phyloP scores from a whole-genome alignment of 768 basidiomycete genomes.

The Polyporus arcularius region DNA sequence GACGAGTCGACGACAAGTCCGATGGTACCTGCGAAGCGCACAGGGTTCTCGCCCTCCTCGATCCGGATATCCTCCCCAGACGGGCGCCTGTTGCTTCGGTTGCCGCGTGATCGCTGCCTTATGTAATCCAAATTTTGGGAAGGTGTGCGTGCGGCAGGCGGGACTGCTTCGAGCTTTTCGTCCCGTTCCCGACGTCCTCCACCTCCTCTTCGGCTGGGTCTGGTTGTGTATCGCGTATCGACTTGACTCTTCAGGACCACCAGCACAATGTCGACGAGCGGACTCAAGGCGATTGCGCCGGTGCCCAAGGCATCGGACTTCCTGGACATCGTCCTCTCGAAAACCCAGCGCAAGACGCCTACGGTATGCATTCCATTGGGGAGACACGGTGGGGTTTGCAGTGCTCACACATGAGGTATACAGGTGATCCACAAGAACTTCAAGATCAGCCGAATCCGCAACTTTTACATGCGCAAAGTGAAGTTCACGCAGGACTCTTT shows the following conservation, averaged over 20 bases:
- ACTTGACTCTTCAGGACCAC: not conserved
- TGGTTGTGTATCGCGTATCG: not conserved
- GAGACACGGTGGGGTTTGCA: not conserved
- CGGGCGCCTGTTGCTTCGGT: no score
- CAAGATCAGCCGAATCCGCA: slow-evolving; percentile 98
- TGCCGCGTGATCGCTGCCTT: not conserved
- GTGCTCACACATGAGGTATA: not conserved
- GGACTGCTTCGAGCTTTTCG: not conserved
- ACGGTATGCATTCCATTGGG: slow-evolving; percentile 54
- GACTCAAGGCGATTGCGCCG: slow-evolving; percentile 96
- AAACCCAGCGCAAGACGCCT: slow-evolving; percentile 96
- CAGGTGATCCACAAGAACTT: slow-evolving; percentile 99
- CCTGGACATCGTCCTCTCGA: slow-evolving; percentile 89
- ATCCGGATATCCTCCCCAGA: slow-evolving; percentile 70
- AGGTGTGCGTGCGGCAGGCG: not conserved
- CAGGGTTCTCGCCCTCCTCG: slow-evolving; percentile 93
- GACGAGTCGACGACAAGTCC: slow-evolving; percentile 62
- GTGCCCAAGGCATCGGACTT: slow-evolving; percentile 96
- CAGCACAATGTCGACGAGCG: slow-evolving; percentile 74
- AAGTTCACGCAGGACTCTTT: slow-evolving; percentile 98
- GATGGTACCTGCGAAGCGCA: slow-evolving; percentile 86
- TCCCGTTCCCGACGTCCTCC: not conserved
- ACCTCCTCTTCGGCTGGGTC: not conserved
- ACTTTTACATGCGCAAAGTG: slow-evolving; percentile 99
- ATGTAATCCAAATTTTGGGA: slow-evolving; percentile 24